These are phyloP conservation scores for Metroxylon sagu DNA, from an alignment of 176 grass and related monocot genomes.

Conservation along the genomic window DNA sequence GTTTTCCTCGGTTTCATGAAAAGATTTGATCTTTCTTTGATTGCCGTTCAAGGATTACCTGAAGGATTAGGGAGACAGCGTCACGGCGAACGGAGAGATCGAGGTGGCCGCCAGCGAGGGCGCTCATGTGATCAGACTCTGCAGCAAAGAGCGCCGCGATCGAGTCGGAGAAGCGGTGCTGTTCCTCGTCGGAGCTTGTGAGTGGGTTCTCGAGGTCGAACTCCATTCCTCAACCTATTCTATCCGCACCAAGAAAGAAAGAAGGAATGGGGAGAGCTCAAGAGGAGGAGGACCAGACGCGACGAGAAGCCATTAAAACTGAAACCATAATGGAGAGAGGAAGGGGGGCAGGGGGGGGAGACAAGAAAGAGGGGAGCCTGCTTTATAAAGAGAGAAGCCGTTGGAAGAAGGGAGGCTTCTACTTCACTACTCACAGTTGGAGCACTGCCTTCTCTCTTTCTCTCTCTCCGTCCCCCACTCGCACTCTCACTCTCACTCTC, in stretches of 20 bases:
- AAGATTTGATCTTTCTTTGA: no score
- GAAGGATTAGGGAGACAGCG: slow-evolving; percentile 57
- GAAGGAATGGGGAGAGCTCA: not conserved
- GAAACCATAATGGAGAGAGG: not conserved
- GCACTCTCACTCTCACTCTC: not conserved
- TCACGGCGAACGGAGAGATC: slow-evolving; percentile 32
- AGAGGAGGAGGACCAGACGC: not conserved
- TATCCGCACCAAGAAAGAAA: no score
- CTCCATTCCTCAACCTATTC: slow-evolving; percentile 2
- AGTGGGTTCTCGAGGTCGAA: slow-evolving; percentile 93
- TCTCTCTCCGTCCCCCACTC: no score
- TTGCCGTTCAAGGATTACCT: slow-evolving; percentile 25
- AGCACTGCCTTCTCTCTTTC: not conserved
- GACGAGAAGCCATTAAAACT: not conserved
- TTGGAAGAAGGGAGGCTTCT: slow-evolving; percentile 20
- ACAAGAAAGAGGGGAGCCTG: slow-evolving; percentile 8
- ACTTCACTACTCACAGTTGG: slow-evolving; percentile 18
- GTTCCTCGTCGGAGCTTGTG: slow-evolving; percentile 23
- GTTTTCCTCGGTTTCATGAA: no score
- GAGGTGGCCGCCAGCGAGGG: slow-evolving; percentile 12
- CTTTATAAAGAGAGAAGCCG: no score
- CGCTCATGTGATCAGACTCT: slow-evolving; percentile 37
- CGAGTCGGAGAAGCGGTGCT: slow-evolving; percentile 26
- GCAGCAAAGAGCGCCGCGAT: slow-evolving; percentile 42
- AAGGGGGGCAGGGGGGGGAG: slow-evolving; percentile 7